These are phyloP conservation scores for Thielaviopsis euricoi DNA, from an alignment of 2,329 filamentous ascomycete species.

Conservation along the genomic window DNA sequence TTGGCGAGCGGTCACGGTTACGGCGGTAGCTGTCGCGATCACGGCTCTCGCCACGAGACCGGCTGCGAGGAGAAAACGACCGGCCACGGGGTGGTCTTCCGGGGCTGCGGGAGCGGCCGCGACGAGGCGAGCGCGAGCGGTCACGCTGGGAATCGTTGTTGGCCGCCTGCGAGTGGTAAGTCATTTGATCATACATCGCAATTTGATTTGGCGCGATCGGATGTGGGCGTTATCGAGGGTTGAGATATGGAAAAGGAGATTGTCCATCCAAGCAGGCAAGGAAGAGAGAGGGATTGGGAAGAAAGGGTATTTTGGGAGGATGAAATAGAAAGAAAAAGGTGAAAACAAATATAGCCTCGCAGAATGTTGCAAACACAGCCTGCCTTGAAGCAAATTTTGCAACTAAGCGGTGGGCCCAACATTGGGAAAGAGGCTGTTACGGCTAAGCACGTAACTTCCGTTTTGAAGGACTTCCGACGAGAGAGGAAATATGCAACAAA, in stretches of 20 bases:
- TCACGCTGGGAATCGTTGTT: constrained; percentile 47
- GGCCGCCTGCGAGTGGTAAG: constrained; percentile 2
- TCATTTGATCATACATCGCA: not conserved
- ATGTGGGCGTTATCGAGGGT: not conserved
- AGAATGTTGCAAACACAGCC: not conserved
- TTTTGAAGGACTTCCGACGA: not conserved
- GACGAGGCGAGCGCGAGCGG: constrained; percentile 63
- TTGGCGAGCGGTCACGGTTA: constrained; percentile 64
- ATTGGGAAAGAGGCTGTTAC: not conserved
- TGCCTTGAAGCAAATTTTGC: not conserved
- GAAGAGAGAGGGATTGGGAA: not conserved
- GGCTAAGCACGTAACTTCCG: not conserved
- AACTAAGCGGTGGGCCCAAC: not conserved
- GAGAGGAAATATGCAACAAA: not conserved
- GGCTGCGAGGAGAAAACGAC: constrained; percentile 64
- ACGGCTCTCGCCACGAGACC: constrained; percentile 50
- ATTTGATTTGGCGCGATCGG: not conserved
- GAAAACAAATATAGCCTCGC: not conserved
- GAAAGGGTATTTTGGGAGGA: not conserved
- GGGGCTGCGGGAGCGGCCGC: constrained; percentile 71
- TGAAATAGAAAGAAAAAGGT: not conserved
- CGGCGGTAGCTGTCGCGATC: constrained; percentile 64
- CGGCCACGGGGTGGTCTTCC: constrained; percentile 51
- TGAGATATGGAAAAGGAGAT: not conserved
- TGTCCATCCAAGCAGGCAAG: not conserved